Base-by-base conservation (phyloP, 768 basidiomycete genomes). In the Agaricus sinodeliciosus region DNA sequence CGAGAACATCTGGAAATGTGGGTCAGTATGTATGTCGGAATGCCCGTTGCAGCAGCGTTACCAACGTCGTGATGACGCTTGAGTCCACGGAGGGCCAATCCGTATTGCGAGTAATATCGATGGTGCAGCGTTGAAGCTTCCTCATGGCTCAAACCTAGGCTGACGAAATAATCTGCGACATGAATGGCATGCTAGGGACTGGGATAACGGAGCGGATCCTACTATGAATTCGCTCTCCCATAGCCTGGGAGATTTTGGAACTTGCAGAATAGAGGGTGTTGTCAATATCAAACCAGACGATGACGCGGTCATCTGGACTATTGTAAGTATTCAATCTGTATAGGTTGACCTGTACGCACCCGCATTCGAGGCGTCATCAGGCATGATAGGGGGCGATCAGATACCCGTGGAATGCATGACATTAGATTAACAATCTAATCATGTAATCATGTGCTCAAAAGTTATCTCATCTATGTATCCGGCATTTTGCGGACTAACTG, bases 281-380 rank as follows among this genome's bases (percentile, higher is more conserved):
- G 67, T 93, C 91, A 54, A 93, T 89, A 62, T 92, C 90, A 55
- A 93, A 81, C 79, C 84, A 92, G 47, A 90, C 74, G 45, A 90
- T 68, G 56, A 67, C 67, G 12, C 82, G 79, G 36, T 79, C 74
- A 72, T 88, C 86, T 57, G 45, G 25, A 4, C 31, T 36, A 49
- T 11, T 3, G 16, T 35, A 65, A 56, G 54, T 51, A 15, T 11
- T 43, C n/a, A 26, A 43, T 36, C 18, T 25, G 26, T 4, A 22
- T 9, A 26, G 27, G 22, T 28, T 22, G 13, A 31, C 7, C 11
- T 12, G n/a, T n/a, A 39, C 39, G 16, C 25, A 39, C 43, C 48
- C 39, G 19, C 26, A 19, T 40, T 15, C 19, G 48, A 41, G n/a
- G 15, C 40, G 9, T 36, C 22, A n/a, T 54, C 31, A 22, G 26